Base-by-base conservation (phyloP, 176 grass and related monocot species). In the Elymus sibiricus region DNA sequence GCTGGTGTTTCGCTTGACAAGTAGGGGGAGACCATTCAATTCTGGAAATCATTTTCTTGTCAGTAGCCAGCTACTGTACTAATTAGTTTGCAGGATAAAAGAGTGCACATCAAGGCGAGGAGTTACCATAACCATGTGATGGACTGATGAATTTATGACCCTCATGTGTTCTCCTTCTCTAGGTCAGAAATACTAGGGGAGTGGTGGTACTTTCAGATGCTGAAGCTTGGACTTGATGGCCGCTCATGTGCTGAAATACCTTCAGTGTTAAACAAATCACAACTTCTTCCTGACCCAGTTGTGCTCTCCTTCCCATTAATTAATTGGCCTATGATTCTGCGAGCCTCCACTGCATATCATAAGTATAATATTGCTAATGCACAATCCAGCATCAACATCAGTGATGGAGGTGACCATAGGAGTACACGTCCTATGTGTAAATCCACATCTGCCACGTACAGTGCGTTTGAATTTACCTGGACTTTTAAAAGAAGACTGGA, bases 41-140 rank as follows among this genome's bases (percentile, higher is more conserved):
- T 77, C 61, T 2, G 22, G 86, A 84, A 81, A 88, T 91, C 81
- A 88, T 91, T 91, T 84, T 68, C 46, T 64, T 88, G 85, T 91
- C 85, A 91, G 85, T 76, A 56, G 79, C 25, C 74, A 86, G 42
- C 84, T 74, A 47, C 71, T 74, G 71, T 83, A 77, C 69, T 90
- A 59, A 91, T 91, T 79, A 42, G 76, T 84, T 84, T 12, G 75
- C 80, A 74, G 68, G 85, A 79, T 80, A 74, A 87, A 91, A 70
- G 66, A 76, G 81, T 87, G 53, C 68, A 80, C 81, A 51, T 68
- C 69, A 70, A 79, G 79, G 44, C 38, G 76, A 58, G n/a, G 29
- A 53, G 16, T 83, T 80, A 76, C 37, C 63, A 53, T n/a, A 75
- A 49, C 76, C 81, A 88, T 81, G 89, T 88, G 89, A 88, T n/a